Conservation (phyloP, 805 yeast species). For the Vanderwaltozyma yarrowii region DNA sequence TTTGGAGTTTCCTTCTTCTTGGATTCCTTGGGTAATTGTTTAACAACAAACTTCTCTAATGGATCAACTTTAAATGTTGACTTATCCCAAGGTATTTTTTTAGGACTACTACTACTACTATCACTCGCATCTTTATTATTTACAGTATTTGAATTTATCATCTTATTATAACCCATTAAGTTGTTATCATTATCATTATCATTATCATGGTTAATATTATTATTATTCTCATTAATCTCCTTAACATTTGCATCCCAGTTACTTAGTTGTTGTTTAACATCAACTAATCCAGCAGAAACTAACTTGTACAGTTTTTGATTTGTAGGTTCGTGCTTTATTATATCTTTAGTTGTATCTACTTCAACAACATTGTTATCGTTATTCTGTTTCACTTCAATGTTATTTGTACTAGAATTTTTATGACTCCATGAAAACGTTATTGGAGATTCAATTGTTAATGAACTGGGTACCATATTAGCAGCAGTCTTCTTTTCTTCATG, state of each 20-base stretch:
- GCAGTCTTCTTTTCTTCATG: constrained; percentile 12
- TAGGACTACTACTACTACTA: background rate
- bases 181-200: background rate
- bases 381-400: background rate
- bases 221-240: background rate
- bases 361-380: background rate
- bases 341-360: background rate
- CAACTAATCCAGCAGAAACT: constrained; percentile 4
- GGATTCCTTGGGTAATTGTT: constrained; percentile 17
- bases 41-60: constrained; percentile 20
- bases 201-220: background rate
- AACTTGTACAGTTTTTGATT: constrained; percentile 11
- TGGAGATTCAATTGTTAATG: constrained; percentile 17
- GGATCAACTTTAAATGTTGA: constrained; percentile 24
- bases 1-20: constrained; percentile 8
- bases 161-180: background rate
- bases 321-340: constrained; percentile 3
- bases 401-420: constrained; percentile 3
- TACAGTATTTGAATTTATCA: background rate
- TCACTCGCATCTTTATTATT: background rate
- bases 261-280: background rate
- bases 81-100: constrained; percentile 6
- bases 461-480: constrained; percentile 5
- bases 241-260: background rate
- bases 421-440: constrained; percentile 25